phyloP scores from a whole-genome alignment of 495 filamentous ascomycete species.

The Aspergillus biplanus region DNA sequence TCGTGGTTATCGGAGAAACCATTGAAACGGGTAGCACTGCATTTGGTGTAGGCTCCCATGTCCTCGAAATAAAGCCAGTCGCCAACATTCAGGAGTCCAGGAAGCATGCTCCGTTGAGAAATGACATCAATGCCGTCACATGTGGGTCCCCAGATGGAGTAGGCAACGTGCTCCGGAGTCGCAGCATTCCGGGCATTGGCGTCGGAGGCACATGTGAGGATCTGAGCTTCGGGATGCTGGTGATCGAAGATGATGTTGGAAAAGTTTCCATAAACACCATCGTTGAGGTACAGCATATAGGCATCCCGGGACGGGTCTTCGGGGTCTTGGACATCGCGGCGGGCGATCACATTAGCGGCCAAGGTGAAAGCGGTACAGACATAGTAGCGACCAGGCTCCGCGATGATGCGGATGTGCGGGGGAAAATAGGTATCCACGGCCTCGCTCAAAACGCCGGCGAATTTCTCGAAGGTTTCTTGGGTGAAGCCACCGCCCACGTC shows the following conservation, averaged over 20 bases:
- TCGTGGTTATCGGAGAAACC: slow-evolving; percentile 94
- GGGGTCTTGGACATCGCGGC: slow-evolving; percentile 75
- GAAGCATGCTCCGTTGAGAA: slow-evolving; percentile 71
- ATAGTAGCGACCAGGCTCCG: slow-evolving; percentile 95
- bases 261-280: slow-evolving; percentile 97
- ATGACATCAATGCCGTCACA: slow-evolving; percentile 98
- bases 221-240: slow-evolving; percentile 83
- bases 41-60: slow-evolving; percentile 98
- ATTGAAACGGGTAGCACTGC: slow-evolving; percentile 96
- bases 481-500: slow-evolving; percentile 96
- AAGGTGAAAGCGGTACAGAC: slow-evolving; percentile 91
- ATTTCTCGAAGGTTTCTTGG: slow-evolving; percentile 85
- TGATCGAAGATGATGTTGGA: slow-evolving; percentile 99
- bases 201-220: slow-evolving; percentile 65
- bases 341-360: slow-evolving; percentile 93
- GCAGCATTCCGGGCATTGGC: slow-evolving; percentile 54
- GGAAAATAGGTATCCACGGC: slow-evolving; percentile 90
- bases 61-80: slow-evolving; percentile 99
- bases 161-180: slow-evolving; percentile 55
- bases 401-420: slow-evolving; percentile 82
- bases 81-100: slow-evolving; percentile 77
- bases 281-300: slow-evolving; percentile 97
- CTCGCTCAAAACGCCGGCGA: slow-evolving; percentile 77
- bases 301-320: slow-evolving; percentile 58
- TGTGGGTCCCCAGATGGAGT: slow-evolving; percentile 98